Conservation (phyloP, 75 land plant species). For the Cupressus sempervirens region DNA sequence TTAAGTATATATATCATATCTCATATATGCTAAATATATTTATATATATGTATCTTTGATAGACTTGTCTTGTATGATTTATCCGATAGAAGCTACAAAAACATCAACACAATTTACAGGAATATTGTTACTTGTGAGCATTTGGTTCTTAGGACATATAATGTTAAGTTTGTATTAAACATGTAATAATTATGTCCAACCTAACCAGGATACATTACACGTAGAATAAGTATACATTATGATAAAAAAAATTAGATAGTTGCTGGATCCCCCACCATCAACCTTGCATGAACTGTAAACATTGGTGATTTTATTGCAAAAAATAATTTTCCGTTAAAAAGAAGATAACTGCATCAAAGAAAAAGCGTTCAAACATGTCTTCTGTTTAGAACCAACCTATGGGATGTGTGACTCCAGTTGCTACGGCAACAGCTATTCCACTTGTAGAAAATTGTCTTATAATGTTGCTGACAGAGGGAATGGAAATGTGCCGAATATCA, state of each 20-base stretch:
- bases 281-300: background rate
- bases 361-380: background rate
- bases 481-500: background rate
- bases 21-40: too few species aligned
- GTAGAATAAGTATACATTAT: background rate
- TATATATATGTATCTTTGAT: too few species aligned
- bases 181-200: too few species aligned
- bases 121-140: too few species aligned
- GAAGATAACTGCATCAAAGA: background rate
- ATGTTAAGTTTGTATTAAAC: too few species aligned
- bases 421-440: conserved; percentile 52
- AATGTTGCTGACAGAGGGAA: conserved; percentile 5
- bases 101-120: too few species aligned
- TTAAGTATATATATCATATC: too few species aligned
- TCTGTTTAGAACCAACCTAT: conserved; percentile 35
- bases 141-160: too few species aligned
- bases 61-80: too few species aligned
- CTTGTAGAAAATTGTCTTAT: conserved; percentile 45
- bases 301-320: background rate
- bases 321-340: background rate
- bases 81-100: too few species aligned
- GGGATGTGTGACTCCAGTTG: conserved; percentile 63
- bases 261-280: background rate
- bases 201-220: too few species aligned
- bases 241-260: background rate